Base-by-base conservation (phyloP, 805 yeast genomes). In the Yamadazyma paraphyllophila region DNA sequence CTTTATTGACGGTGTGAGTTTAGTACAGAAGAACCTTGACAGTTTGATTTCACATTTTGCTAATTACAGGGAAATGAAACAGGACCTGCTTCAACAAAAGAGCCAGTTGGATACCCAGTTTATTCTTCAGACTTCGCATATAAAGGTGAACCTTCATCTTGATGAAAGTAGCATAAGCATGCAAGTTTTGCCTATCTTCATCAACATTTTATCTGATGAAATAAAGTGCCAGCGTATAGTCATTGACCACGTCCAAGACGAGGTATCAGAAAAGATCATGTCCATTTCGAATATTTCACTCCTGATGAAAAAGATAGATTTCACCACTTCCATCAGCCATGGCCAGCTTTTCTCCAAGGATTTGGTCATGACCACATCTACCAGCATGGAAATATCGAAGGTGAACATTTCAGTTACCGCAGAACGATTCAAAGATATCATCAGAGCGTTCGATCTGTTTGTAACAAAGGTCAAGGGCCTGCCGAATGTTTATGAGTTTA, bases 121-220 rank as follows among this genome's bases (percentile, higher is more conserved):
- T 14, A 55, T 63, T 15, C 51, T 73, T 4, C 79, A 74, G 50
- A 73, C 76, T 0, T 65, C 79, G 0, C 58, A 70, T 2, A 56
- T 74, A 5, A 54, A 54, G 3, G 31, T 71, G 2, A 55, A 50
- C 11, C 16, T 67, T 6, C 45, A 44, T 2, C 35, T 73, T 2
- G 46, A 58, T 4, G 38, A 39, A 1, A 43, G 52, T 0, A 30
- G 24, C 0, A 24, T 77, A 4, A 59, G 54, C 24, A 27, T 60
- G 0, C 59, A 65, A 2, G 43, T 77, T 0, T 62, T 71, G 9
- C 84, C 85, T 1, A 49, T 80, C 1, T 67, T 77, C 0, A 76
- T 57, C 49, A 71, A 70, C 40, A 65, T 76, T 8, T 41, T 54
- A 0, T 58, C 59, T 4, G 63, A 65, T 4, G 56, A 55, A 3